Evolutionary conservation across 345 rosid species (phyloP), one percentile per base, ranked within the genome.

Genomic region (Linum usitatissimum): DNA sequence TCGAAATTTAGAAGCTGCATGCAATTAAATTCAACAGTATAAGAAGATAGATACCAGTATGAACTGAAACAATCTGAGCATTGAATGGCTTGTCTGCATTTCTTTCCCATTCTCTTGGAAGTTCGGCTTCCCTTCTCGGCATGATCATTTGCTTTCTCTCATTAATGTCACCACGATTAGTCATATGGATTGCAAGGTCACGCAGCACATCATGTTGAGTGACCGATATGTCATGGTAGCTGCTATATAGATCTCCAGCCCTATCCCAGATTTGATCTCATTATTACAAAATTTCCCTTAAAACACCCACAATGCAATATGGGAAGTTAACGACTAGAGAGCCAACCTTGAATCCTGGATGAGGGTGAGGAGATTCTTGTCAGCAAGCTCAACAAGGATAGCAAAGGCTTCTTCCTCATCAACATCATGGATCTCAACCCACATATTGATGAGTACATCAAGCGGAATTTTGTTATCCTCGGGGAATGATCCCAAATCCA

Each of bases 401-500:
- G 87, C 83, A 72, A 79, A 93, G 57, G 94, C 99, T 14, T 68
- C 77, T 19, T 71, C 87, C 61, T 73, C 80, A 0, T 82, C 83
- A 6, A 90, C 59, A 56, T 81, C 87, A 61, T 79, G 97, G 13
- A 76, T 63, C 71, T 86, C 99, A 8, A 76, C 79, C 98, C 98
- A 92, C 83, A 87, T 83, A 62, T 86, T 89, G 69, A 87, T 83
- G 58, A 92, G 89, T 36, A 86, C 79, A 75, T 87, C 91, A 21
- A 90, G 81, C 61, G 99, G 91, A 63, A 93, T 93, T 75, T 81
- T 90, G 68, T 68, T 84, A 80, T 87, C 99, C 86, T 93, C 99
- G 34, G 97, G 94, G 73, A 93, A 90, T n/a, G 94, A 77, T 9
- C 97, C 97, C 80, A 93, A 64, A 71, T 93, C 99, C 81, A 87